Conservation (phyloP, 257 asterid genomes). For the Gentiana macrophylla region DNA sequence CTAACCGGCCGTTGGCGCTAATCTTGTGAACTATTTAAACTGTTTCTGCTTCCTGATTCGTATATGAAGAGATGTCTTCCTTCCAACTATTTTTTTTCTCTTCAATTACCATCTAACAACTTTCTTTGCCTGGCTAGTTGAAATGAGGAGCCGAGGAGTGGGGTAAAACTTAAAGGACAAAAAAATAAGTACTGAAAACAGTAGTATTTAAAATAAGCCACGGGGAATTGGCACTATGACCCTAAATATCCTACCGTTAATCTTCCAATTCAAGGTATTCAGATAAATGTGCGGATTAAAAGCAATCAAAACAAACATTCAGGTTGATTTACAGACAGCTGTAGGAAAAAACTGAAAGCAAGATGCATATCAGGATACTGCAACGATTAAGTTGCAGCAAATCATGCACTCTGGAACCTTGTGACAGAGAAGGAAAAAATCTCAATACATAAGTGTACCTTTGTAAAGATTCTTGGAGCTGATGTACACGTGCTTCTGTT, state of each 20-base stretch:
- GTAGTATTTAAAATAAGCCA: too few species aligned
- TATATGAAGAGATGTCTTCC: neutral
- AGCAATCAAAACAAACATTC: neutral
- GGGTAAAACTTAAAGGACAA: too few species aligned
- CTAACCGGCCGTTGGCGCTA: too few species aligned
- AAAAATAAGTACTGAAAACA: too few species aligned
- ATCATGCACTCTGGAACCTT: conserved; percentile 4
- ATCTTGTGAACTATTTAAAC: too few species aligned
- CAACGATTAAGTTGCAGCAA: neutral
- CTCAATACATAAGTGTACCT: conserved; percentile 36
- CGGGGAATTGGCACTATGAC: too few species aligned
- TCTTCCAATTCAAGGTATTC: too few species aligned
- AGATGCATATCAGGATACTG: neutral
- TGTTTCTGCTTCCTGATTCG: neutral
- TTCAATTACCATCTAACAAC: too few species aligned
- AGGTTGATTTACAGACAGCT: neutral
- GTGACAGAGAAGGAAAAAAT: conserved; percentile 2
- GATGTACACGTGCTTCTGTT: conserved; percentile 57
- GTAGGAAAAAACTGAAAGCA: neutral
- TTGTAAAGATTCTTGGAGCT: conserved; percentile 70
- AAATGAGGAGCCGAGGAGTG: too few species aligned
- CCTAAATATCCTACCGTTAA: too few species aligned
- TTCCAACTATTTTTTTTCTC: too few species aligned
- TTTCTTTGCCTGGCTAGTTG: too few species aligned
- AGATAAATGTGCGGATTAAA: neutral